Percentiles rank a stretch among this genome's conserved stretches.
Conservation (phyloP, 768 basidiomycete species). For the Tylopilus plumbeoviolaceoides region DNA sequence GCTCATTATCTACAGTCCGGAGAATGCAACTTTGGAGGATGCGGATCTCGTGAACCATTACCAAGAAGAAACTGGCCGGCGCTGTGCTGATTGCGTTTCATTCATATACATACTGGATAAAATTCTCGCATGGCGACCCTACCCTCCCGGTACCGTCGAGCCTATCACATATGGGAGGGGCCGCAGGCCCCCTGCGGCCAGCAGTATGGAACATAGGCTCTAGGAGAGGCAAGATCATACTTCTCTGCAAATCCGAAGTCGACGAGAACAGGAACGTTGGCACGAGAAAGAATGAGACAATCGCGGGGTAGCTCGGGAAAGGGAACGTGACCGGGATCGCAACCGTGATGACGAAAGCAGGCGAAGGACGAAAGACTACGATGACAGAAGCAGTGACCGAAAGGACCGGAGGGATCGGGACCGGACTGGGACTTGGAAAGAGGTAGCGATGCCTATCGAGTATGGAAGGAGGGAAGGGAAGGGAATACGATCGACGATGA, state of each 20-base stretch:
- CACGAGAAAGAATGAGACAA: slow-evolving; percentile 56
- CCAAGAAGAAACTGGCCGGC: slow-evolving; percentile 53
- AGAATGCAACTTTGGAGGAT: slow-evolving; percentile 32
- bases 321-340: slow-evolving; percentile 12
- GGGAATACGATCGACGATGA: slow-evolving; percentile 5
- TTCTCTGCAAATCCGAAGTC: slow-evolving; percentile 97
- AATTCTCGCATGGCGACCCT: slow-evolving; percentile 90
- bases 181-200: too few relatives aligned
- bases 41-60: slow-evolving; percentile 57
- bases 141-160: slow-evolving; percentile 62
- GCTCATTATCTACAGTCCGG: slow-evolving; percentile 76
- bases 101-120: slow-evolving; percentile 70
- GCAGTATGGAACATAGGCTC: too few relatives aligned
- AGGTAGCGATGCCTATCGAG: slow-evolving; percentile 28
- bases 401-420: slow-evolving; percentile 12
- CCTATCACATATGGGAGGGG: too few relatives aligned
- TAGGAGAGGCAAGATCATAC: slow-evolving; percentile 59
- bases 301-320: slow-evolving; percentile 7
- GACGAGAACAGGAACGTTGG: slow-evolving; percentile 81
- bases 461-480: slow-evolving; percentile 5
- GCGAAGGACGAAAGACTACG: slow-evolving; percentile 10
- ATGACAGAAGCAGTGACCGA: slow-evolving; percentile 16
- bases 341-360: slow-evolving; percentile 10
- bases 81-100: slow-evolving; percentile 75
- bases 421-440: slow-evolving; percentile 22